Evolutionary conservation across 2,329 filamentous ascomycete genomes (phyloP).

Genomic region (Mycocentrospora acerina): DNA sequence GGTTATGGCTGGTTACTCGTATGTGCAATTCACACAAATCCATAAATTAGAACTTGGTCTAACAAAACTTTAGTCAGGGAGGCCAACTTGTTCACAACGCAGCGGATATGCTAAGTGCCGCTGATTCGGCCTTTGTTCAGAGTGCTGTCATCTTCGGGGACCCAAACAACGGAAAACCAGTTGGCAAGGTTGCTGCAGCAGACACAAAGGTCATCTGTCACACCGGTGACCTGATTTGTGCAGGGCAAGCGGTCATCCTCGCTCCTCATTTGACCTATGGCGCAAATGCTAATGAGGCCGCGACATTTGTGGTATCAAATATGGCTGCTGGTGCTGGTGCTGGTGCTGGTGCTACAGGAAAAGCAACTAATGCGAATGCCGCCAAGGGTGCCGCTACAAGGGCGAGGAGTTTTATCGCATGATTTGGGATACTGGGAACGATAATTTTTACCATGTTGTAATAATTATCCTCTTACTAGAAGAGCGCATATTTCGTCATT

Average conservation of each 20-base stretch:
- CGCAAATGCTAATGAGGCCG: constrained; percentile 31
- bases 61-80: constrained; percentile 32
- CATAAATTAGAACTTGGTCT: background rate
- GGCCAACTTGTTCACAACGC: constrained; percentile 51
- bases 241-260: constrained; percentile 30
- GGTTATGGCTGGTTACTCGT: constrained; percentile 53
- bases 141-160: constrained; percentile 42
- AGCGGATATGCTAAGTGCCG: constrained; percentile 32
- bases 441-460: too few species aligned
- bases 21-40: constrained; percentile 20
- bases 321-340: constrained; percentile 6
- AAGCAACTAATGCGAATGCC: constrained; percentile 4
- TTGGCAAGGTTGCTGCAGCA: constrained; percentile 32
- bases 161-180: constrained; percentile 37
- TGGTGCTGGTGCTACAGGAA: constrained; percentile 3
- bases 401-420: background rate
- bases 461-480: too few species aligned
- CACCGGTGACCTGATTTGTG: constrained; percentile 38
- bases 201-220: constrained; percentile 40
- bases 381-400: background rate
- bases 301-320: constrained; percentile 32
- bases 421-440: too few species aligned
- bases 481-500: too few species aligned
- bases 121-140: constrained; percentile 24
- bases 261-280: constrained; percentile 40